phyloP scores from a whole-genome alignment of 2,329 filamentous ascomycete species.

The Leptographium radiaticola region DNA sequence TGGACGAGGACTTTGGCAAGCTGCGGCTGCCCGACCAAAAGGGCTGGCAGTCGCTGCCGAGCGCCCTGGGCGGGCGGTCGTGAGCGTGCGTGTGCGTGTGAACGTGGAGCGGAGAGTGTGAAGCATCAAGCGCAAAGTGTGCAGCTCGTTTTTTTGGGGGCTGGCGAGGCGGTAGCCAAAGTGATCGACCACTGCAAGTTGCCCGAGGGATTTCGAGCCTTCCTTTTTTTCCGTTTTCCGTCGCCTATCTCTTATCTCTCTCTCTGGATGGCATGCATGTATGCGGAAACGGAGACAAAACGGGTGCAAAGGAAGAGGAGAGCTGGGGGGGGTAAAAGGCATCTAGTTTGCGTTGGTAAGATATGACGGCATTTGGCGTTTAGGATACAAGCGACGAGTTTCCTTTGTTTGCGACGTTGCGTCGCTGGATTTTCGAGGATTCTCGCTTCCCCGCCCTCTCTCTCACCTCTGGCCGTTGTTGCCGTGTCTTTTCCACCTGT shows the following conservation, averaged over 20 bases:
- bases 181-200: too few relatives aligned
- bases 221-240: too few relatives aligned
- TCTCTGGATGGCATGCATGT: neutral
- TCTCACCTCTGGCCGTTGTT: too few relatives aligned
- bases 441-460: too few relatives aligned
- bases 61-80: conserved; percentile 30
- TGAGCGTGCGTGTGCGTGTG: neutral
- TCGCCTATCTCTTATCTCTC: neutral
- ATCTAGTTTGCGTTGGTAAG: neutral
- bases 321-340: neutral
- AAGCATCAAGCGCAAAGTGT: too few relatives aligned
- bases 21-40: conserved; percentile 45
- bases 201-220: too few relatives aligned
- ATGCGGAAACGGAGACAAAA: neutral
- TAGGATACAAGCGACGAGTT: neutral
- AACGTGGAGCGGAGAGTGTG: too few relatives aligned
- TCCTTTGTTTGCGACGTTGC: neutral
- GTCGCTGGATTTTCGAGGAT: too few relatives aligned
- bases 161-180: too few relatives aligned
- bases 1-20: conserved; percentile 86
- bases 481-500: too few relatives aligned
- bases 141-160: too few relatives aligned
- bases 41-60: conserved; percentile 40
- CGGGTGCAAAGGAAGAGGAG: neutral
- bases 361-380: neutral